Evolutionary conservation across 2,329 filamentous ascomycete genomes (phyloP).

Genomic region (Ceratocystis cacaofunesta): DNA sequence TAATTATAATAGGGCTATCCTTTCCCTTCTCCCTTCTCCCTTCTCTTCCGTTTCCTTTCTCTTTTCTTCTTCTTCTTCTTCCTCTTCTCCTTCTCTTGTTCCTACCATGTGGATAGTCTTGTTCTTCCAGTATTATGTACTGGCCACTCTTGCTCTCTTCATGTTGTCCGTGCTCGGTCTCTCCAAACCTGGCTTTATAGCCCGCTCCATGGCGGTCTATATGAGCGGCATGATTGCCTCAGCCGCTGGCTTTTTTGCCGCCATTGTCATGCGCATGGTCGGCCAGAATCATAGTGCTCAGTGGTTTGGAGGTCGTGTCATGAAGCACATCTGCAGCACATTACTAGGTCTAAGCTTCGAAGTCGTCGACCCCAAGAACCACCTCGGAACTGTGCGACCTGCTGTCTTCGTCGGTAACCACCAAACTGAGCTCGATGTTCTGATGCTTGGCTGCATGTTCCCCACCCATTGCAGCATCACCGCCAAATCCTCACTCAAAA

Average conservation of each 20-base stretch:
- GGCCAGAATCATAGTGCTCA: constrained; percentile 67
- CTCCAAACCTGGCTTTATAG: constrained; percentile 50
- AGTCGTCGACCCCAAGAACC: constrained; percentile 49
- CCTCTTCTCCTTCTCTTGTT: constrained; percentile 28
- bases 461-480: constrained; percentile 86
- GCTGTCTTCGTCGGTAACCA: constrained; percentile 91
- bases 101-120: constrained; percentile 25
- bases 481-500: constrained; percentile 72
- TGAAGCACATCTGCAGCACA: constrained; percentile 63
- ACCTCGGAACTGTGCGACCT: constrained; percentile 53
- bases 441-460: constrained; percentile 80
- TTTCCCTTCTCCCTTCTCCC: background rate
- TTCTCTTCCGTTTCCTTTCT: constrained; percentile 3
- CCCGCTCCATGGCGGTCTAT: constrained; percentile 53
- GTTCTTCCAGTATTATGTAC: constrained; percentile 37
- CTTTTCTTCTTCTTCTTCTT: constrained; percentile 9
- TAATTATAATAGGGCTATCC: background rate
- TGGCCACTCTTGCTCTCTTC: constrained; percentile 43
- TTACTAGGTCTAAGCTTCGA: constrained; percentile 67
- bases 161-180: constrained; percentile 40
- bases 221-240: constrained; percentile 45
- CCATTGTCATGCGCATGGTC: constrained; percentile 52
- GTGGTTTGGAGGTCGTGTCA: constrained; percentile 67
- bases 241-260: constrained; percentile 60
- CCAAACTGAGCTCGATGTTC: constrained; percentile 87